phyloP scores from a whole-genome alignment of 1,284 basidiomycete genomes.

The Anthracocystis panici-leucophaei region DNA sequence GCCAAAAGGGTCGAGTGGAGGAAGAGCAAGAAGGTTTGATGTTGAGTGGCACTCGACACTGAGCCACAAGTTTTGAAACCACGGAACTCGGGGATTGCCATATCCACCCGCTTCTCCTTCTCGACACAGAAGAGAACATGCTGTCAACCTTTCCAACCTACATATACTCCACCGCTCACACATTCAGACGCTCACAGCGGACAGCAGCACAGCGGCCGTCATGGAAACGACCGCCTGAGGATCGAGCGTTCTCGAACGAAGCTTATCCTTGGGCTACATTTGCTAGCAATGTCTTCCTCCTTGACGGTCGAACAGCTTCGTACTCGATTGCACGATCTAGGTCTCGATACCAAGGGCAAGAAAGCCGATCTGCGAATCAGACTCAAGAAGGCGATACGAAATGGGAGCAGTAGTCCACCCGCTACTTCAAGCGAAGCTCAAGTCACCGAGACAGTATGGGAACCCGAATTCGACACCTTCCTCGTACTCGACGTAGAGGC shows the following conservation, averaged over 20 bases:
- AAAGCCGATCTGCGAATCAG: constrained; percentile 59
- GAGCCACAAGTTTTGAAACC: constrained; percentile 2
- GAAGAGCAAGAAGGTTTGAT: constrained; percentile 4
- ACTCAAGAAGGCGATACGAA: constrained; percentile 44
- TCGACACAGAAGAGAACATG: not conserved
- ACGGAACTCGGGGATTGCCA: constrained; percentile 30
- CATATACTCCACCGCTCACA: not conserved
- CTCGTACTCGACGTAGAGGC: constrained; percentile 85
- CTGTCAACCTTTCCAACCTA: not conserved
- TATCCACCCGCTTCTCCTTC: not conserved
- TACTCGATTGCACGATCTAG: constrained; percentile 51
- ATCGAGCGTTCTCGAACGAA: constrained; percentile 23
- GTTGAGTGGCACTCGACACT: constrained; percentile 10
- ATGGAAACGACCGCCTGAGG: constrained; percentile 35
- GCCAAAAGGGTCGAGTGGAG: constrained; percentile 24
- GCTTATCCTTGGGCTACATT: constrained; percentile 37
- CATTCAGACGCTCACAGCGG: not conserved
- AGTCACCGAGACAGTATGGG: constrained; percentile 20
- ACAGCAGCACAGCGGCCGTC: not conserved
- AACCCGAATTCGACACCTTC: constrained; percentile 69
- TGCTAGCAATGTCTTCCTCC: constrained; percentile 30
- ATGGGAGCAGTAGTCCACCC: constrained; percentile 22
- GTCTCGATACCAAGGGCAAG: constrained; percentile 65
- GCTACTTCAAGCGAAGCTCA: not conserved
- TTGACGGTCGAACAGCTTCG: constrained; percentile 51